These are phyloP conservation scores for Metschnikowia vanudenii DNA, from an alignment of 805 yeast species.

Conservation along the genomic window DNA sequence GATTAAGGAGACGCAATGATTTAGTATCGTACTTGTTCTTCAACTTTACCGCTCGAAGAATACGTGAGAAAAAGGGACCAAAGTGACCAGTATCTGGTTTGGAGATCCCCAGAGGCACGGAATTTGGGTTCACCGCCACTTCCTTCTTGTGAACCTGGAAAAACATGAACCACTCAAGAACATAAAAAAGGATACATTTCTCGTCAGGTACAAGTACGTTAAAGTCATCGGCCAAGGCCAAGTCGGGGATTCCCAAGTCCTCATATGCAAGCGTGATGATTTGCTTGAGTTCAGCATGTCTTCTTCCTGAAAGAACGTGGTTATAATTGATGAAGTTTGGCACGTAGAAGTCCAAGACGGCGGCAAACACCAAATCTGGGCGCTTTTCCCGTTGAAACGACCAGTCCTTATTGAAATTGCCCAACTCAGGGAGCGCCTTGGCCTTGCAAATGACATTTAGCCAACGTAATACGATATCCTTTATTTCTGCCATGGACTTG, in stretches of 20 bases:
- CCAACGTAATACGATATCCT: conserved; percentile 46
- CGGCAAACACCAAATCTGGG: conserved; percentile 48
- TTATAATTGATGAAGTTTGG: conserved; percentile 21
- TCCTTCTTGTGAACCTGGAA: conserved; percentile 23
- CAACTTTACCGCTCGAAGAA: conserved; percentile 17
- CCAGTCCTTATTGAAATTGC: conserved; percentile 59
- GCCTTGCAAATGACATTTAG: conserved; percentile 37
- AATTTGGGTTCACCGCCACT: neutral
- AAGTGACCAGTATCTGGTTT: conserved; percentile 2
- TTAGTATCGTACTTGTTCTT: conserved; percentile 34
- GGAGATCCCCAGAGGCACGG: neutral
- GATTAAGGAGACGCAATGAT: conserved; percentile 30
- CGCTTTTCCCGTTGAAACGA: conserved; percentile 40
- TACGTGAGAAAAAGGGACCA: conserved; percentile 8
- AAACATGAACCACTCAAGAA: conserved; percentile 56
- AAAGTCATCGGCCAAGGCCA: conserved; percentile 57
- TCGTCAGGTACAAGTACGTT: conserved; percentile 54
- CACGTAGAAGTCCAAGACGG: conserved; percentile 29
- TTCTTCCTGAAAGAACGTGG: conserved; percentile 24
- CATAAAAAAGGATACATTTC: conserved; percentile 54
- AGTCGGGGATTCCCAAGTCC: conserved; percentile 47
- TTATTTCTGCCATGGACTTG: conserved; percentile 31
- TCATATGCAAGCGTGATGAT: conserved; percentile 46
- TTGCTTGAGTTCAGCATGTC: conserved; percentile 14
- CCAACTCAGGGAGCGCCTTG: conserved; percentile 26